phyloP scores from a whole-genome alignment of 345 rosid species.

The Stellera chamaejasme region DNA sequence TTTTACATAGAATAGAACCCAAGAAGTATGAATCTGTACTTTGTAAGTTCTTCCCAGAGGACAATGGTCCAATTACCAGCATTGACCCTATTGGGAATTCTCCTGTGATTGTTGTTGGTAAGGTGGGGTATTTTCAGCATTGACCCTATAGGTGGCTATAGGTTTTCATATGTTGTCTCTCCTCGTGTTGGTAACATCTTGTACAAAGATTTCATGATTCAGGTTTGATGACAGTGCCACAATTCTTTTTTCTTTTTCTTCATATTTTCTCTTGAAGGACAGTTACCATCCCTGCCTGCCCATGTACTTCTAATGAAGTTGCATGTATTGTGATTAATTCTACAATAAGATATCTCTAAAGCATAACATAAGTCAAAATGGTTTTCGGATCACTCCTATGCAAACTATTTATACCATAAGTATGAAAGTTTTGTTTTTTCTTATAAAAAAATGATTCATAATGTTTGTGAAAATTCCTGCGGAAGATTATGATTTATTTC shows the following conservation, averaged over 20 bases:
- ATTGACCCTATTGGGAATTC: conserved; percentile 97
- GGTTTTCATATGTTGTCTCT: conserved; percentile 97
- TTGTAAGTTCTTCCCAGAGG: conserved; percentile 72
- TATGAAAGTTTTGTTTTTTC: too few species aligned
- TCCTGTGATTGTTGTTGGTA: conserved; percentile 84
- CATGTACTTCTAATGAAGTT: too few species aligned
- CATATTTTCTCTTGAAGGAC: too few species aligned
- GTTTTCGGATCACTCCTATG: too few species aligned
- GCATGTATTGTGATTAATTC: too few species aligned
- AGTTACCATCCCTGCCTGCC: too few species aligned
- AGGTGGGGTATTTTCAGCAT: conserved; percentile 37
- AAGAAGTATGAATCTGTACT: conserved; percentile 71
- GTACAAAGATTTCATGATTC: conserved; percentile 93
- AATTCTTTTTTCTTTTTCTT: conserved; percentile 1
- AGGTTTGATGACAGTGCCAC: conserved; percentile 37
- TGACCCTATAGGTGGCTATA: conserved; percentile 15
- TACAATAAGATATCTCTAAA: too few species aligned
- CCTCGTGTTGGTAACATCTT: conserved; percentile 84
- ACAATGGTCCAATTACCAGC: conserved; percentile 67
- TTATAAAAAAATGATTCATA: too few species aligned
- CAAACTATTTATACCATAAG: too few species aligned
- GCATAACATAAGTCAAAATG: too few species aligned
- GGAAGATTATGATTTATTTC: too few species aligned
- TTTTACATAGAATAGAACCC: conserved; percentile 94
- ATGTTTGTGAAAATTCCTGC: too few species aligned